phyloP scores from a whole-genome alignment of 805 yeast genomes.

The Monosporozyma servazzii region DNA sequence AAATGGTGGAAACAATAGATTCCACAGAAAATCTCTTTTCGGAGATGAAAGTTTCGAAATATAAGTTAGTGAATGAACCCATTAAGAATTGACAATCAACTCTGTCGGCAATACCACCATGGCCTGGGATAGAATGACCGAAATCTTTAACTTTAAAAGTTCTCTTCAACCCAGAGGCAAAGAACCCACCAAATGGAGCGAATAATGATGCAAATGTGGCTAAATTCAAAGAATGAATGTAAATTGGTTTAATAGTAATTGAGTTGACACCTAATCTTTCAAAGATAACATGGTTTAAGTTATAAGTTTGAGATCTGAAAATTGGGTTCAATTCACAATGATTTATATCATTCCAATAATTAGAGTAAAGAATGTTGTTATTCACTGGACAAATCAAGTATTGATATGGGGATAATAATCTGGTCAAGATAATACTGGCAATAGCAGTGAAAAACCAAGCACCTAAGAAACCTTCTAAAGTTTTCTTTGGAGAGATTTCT shows the following conservation, averaged over 20 bases:
- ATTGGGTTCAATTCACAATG: conserved; percentile 84
- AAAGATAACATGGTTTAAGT: conserved; percentile 60
- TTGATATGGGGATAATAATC: conserved; percentile 51
- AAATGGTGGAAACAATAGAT: conserved; percentile 62
- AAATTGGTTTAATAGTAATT: conserved; percentile 71
- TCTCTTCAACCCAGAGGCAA: conserved; percentile 94
- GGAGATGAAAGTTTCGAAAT: conserved; percentile 86
- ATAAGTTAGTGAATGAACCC: conserved; percentile 91
- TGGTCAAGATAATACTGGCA: conserved; percentile 59
- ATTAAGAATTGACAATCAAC: conserved; percentile 95
- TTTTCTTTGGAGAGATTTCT: conserved; percentile 91
- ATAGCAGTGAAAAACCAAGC: conserved; percentile 92
- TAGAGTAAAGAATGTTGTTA: background rate
- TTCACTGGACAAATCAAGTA: conserved; percentile 83
- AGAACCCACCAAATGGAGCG: conserved; percentile 98
- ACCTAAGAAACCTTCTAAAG: conserved; percentile 94
- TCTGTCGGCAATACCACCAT: conserved; percentile 96
- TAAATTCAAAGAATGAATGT: conserved; percentile 75
- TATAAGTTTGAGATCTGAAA: conserved; percentile 71
- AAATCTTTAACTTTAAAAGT: conserved; percentile 94
- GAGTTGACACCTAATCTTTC: conserved; percentile 38
- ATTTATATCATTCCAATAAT: conserved; percentile 39
- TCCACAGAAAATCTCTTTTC: conserved; percentile 64
- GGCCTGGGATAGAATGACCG: conserved; percentile 98
- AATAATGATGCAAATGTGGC: conserved; percentile 93